Evolutionary conservation across 371 early-diverging fungal genomes (phyloP).

Genomic region (Syncephalastrum racemosum): DNA sequence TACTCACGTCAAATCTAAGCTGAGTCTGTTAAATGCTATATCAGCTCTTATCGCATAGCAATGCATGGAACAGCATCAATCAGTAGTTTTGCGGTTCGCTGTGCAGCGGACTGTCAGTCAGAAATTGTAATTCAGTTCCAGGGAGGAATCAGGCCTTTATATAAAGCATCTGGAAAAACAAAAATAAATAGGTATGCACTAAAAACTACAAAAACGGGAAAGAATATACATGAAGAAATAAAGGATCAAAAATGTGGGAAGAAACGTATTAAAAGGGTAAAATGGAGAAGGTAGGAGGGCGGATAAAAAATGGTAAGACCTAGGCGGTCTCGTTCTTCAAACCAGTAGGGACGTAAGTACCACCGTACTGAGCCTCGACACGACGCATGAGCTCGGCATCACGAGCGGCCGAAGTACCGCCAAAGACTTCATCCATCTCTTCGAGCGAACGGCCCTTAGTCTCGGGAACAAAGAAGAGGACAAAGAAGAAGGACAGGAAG

Average conservation of each 20-base stretch:
- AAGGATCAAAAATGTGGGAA: background rate
- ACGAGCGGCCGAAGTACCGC: slow-evolving; percentile 17
- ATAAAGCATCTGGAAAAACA: too few relatives aligned
- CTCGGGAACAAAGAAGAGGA: slow-evolving; percentile 43
- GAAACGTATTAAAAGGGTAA: background rate
- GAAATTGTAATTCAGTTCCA: too few relatives aligned
- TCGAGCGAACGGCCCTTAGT: slow-evolving; percentile 51
- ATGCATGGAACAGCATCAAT: too few relatives aligned
- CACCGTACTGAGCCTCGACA: slow-evolving; percentile 6
- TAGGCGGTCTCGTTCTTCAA: background rate
- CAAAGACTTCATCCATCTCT: slow-evolving; percentile 56
- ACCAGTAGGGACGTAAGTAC: background rate
- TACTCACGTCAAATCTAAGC: too few relatives aligned
- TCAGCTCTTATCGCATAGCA: too few relatives aligned
- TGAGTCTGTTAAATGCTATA: too few relatives aligned
- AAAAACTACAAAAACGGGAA: too few relatives aligned
- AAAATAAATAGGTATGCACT: too few relatives aligned
- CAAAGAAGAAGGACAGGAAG: slow-evolving; percentile 30
- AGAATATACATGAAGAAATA: too few relatives aligned
- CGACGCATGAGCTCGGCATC: slow-evolving; percentile 11
- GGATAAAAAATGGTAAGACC: slow-evolving; percentile 1
- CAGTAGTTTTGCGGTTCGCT: too few relatives aligned
- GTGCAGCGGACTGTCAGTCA: too few relatives aligned
- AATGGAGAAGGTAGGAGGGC: background rate
- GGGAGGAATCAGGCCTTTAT: too few relatives aligned